These are phyloP conservation scores for Penicillium roqueforti DNA, from an alignment of 495 filamentous ascomycete genomes.

Conservation along the genomic window DNA sequence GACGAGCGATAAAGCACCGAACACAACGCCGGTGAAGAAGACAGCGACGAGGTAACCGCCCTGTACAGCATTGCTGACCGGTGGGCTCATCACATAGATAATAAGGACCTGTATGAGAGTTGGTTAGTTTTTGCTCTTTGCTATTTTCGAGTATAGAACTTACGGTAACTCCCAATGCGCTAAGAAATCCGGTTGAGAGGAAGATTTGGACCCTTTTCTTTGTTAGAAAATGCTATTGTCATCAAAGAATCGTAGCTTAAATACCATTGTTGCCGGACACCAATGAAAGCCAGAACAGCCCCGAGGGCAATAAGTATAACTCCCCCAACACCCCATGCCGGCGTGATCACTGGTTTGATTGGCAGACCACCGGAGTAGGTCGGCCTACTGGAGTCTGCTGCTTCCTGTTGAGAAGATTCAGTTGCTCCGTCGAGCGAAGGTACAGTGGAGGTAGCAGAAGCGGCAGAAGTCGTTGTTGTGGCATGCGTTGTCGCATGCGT, in stretches of 20 bases:
- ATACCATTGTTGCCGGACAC: slow-evolving; percentile 72
- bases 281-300: slow-evolving; percentile 64
- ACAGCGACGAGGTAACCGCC: slow-evolving; percentile 85
- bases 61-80: slow-evolving; percentile 70
- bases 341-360: slow-evolving; percentile 69
- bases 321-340: slow-evolving; percentile 74
- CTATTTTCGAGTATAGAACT: slow-evolving; percentile 13
- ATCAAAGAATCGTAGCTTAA: not conserved
- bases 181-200: slow-evolving; percentile 70
- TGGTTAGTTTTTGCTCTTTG: slow-evolving; percentile 1
- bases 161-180: slow-evolving; percentile 67
- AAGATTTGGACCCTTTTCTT: slow-evolving; percentile 64
- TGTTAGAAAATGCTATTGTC: slow-evolving; percentile 2
- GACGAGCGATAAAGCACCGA: slow-evolving; percentile 70
- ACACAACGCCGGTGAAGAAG: slow-evolving; percentile 66
- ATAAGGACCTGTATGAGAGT: slow-evolving; percentile 60
- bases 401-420: not conserved
- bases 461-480: slow-evolving; percentile 11
- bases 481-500: slow-evolving; percentile 12
- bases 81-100: slow-evolving; percentile 83
- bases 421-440: slow-evolving; percentile 19
- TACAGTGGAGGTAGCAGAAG: slow-evolving; percentile 14
- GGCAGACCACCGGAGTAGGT: slow-evolving; percentile 51
- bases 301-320: slow-evolving; percentile 71
- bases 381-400: slow-evolving; percentile 19